Conservation (phyloP, 768 basidiomycete species). For the Amanita rubescens region DNA sequence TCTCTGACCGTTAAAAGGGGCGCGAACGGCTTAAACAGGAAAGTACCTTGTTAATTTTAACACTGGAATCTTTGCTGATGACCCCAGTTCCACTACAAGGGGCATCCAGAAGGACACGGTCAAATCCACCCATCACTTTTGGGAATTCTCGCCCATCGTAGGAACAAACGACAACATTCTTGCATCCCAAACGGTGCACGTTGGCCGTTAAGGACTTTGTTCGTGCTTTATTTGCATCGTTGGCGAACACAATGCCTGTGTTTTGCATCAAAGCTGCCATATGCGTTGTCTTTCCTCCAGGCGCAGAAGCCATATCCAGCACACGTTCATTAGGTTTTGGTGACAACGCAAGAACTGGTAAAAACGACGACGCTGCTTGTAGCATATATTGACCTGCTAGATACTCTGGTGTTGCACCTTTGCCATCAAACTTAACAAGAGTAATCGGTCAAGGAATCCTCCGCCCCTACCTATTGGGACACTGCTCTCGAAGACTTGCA, state of each 20-base stretch:
- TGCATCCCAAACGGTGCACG: constrained; percentile 93
- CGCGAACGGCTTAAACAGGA: background rate
- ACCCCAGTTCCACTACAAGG: constrained; percentile 98
- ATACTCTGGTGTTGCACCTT: constrained; percentile 96
- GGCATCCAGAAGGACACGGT: constrained; percentile 93
- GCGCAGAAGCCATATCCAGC: constrained; percentile 97
- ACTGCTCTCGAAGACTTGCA: constrained; percentile 96
- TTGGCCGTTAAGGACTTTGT: constrained; percentile 97
- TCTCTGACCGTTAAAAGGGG: constrained; percentile 7
- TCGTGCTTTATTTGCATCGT: constrained; percentile 89
- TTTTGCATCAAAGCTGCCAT: constrained; percentile 96
- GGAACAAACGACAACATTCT: constrained; percentile 94
- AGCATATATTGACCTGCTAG: constrained; percentile 99
- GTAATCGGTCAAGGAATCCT: background rate
- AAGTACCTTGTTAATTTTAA: constrained; percentile 94
- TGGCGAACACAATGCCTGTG: constrained; percentile 96
- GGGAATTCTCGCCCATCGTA: constrained; percentile 98
- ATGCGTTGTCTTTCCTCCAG: constrained; percentile 97
- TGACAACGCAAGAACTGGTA: constrained; percentile 94
- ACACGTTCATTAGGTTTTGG: constrained; percentile 92
- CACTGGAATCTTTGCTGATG: constrained; percentile 94
- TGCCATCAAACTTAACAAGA: background rate
- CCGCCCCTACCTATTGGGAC: constrained; percentile 74
- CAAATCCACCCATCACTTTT: constrained; percentile 98
- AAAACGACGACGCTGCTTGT: constrained; percentile 96